Base-by-base conservation (phyloP, 352 stramenopile genomes). In the Pythium phragmitis region DNA sequence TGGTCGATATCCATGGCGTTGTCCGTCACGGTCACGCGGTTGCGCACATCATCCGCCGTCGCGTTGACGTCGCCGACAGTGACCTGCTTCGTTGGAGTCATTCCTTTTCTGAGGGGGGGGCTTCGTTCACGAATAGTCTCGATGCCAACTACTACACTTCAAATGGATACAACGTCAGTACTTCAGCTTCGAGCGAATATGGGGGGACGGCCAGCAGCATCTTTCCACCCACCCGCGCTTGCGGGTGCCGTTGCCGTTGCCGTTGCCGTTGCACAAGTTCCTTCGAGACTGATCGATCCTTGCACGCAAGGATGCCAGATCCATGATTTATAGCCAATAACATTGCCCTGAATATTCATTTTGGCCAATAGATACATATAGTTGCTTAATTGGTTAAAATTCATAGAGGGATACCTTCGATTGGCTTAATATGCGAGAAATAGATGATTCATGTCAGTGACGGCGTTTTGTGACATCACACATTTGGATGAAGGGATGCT, bases 1-100 rank as follows among this genome's bases (percentile, higher is more conserved):
- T 87, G 69, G 60, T 90, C 80, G 58, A 87, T 68, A 52, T 91
- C 80, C 82, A 88, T 90, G 34, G 74, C 69, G 59, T 70, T 76
- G 57, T 90, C 84, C 68, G 77, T 85, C 64, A 89, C 79, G 77
- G 77, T 82, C 63, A 91, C 82, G 54, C 82, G 71, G 58, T 80
- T 84, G 58, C 74, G 80, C 69, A 92, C 79, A 70, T 79, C 77
- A 65, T 91, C 84, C 67, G 84, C 80, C 39, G 82, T 91, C 45
- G 84, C 74, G 57, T 79, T 88, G 54, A 91, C 80, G 70, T 92
- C 84, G 14, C 80, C 73, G 36, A 78, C 72, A 23, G 80, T 90
- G 57, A 92, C 80, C 34, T 74, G 51, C 64, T 90, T 83, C 42
- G 77, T 79, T 7, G 62, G 47, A 65, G 63, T 88, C 78, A 91